phyloP scores from a whole-genome alignment of 2,329 filamentous ascomycete species.

The Cladosporium phlei region DNA sequence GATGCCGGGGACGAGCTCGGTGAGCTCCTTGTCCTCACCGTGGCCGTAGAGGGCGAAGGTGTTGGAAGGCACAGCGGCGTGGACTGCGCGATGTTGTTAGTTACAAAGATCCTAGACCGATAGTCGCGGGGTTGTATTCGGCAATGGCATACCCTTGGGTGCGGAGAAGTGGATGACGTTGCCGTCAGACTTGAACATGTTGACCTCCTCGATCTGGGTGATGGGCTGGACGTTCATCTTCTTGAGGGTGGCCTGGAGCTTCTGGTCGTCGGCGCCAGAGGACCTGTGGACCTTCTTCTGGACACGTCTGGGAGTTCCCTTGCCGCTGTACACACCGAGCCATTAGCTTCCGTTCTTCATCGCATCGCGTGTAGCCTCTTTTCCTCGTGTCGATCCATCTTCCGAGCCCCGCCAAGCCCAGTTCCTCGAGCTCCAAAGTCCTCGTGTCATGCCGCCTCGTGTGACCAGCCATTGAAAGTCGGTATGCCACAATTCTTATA shows the following conservation, averaged over 20 bases:
- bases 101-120: background rate
- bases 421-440: conserved; percentile 1
- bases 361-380: conserved; percentile 5
- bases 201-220: conserved; percentile 99
- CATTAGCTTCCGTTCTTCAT: conserved; percentile 5
- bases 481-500: background rate
- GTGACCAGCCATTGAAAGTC: conserved; percentile 2
- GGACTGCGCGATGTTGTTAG: conserved; percentile 56
- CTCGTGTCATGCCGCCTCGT: background rate
- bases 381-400: background rate
- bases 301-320: conserved; percentile 96
- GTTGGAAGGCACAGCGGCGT: conserved; percentile 95
- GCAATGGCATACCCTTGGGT: conserved; percentile 86
- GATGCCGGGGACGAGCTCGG: conserved; percentile 97
- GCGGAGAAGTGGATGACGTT: conserved; percentile 99
- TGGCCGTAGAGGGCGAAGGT: conserved; percentile 99
- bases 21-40: conserved; percentile 99
- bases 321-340: conserved; percentile 63
- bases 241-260: conserved; percentile 94
- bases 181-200: conserved; percentile 99
- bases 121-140: background rate
- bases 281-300: conserved; percentile 96
- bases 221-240: conserved; percentile 99
- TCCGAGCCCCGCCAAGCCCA: background rate
- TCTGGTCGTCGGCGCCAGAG: conserved; percentile 97